Evolutionary conservation across 768 basidiomycete species (phyloP), one percentile per base, ranked within the genome.

Genomic region (Cystoderma amianthinum): DNA sequence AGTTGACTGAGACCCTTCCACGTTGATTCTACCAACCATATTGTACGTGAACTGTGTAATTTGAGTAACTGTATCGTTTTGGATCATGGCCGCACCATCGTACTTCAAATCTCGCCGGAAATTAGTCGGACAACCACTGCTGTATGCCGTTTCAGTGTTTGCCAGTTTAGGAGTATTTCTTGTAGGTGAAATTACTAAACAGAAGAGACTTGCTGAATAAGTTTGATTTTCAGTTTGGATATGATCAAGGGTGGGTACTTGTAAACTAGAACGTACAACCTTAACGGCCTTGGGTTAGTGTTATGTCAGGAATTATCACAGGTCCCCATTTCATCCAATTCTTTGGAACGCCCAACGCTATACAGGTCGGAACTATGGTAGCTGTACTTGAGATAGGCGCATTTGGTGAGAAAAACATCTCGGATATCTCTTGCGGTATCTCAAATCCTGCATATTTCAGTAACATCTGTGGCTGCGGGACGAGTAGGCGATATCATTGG

Each of bases 371-470:
- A n/a, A 90, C 88, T 15, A 92, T 97, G 85, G 92, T 96, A 30
- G 89, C 93, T n/a, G 83, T 94, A 4, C 67, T 95, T 23, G 92
- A 97, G 62, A 74, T 97, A 24, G 93, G 93, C 33, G 93, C 93
- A 28, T 83, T 96, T 58, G 72, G 91, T 89, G 55, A 32, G 80
- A 65, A 39, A 32, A 18, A 18, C 40, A 32, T 38, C 32, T 3
- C 19, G 37, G 17, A 36, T 32, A 12, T 33, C 28, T 23, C 44
- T 10, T n/a, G n/a, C n/a, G 25, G 25, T 7, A 7, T 28, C 25
- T 7, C 25, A 28, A 28, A 7, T n/a, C 7, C 19, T 41, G 48
- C 24, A 19, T 20, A 47, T n/a, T n/a, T n/a, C 53, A 92, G 89
- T 85, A 44, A 96, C 94, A 0, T 94, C 93, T 10, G 62, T 96